Evolutionary conservation across 345 rosid species (phyloP), one percentile per base, ranked within the genome.

Genomic region (Mangifera indica): DNA sequence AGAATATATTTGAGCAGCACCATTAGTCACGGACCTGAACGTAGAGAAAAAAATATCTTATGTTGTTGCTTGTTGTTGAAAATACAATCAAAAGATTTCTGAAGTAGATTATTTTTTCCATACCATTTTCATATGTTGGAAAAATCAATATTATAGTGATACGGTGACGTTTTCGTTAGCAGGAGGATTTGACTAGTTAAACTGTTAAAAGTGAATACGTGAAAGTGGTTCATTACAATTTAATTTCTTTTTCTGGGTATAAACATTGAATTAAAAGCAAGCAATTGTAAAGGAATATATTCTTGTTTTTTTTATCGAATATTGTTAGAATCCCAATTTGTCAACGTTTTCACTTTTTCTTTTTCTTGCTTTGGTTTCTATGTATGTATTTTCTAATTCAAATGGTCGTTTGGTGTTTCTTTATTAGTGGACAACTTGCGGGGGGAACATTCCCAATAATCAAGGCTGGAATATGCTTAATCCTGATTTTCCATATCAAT

Each of bases 401-500:
- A 48, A 20, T 48, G 18, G 1, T 21, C 2, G 37, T 51, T 44
- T 70, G 40, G 15, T 25, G 53, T 25, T 60, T 29, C 25, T 63
- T 64, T 25, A 10, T 12, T 24, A n/a, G n/a, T 15, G 20, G 67
- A 34, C 60, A 74, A 57, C 45, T 67, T 61, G 68, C 29, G 5
- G 21, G 17, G 32, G 77, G 54, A 10, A 51, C 26, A 40, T 34
- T 52, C 20, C 75, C 67, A 25, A 22, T 52, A 52, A 60, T 20
- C 21, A 37, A 74, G 64, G 34, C 32, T 67, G 73, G 82, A 76
- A 79, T 79, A 79, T 75, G 78, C 79, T 67, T 1, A 71, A 48
- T 48, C 76, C 73, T 42, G 10, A 42, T 21, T 61, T 55, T 45
- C 13, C 21, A 49, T 52, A 4, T 21, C 42, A 49, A 15, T 24